Conservation (phyloP, 768 basidiomycete genomes). For the Boletus insuetus region DNA sequence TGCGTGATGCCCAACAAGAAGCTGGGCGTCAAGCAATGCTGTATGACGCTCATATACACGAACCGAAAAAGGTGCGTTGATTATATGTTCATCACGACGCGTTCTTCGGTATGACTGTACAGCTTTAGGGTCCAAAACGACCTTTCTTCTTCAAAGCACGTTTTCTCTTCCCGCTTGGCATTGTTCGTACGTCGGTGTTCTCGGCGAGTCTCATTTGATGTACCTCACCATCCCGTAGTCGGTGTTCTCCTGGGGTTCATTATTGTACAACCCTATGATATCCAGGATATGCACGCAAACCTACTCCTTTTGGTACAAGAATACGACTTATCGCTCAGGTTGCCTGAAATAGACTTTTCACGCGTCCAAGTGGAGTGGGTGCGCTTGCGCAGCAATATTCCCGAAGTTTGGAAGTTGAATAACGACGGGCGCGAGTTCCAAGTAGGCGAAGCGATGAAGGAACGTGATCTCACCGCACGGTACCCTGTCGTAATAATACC, state of each 20-base stretch:
- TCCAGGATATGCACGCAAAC: conserved; percentile 67
- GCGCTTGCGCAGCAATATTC: conserved; percentile 62
- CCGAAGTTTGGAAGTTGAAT: conserved; percentile 80
- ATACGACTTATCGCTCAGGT: conserved; percentile 62
- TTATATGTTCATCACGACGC: too few species aligned
- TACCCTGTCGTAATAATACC: conserved; percentile 86
- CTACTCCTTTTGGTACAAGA: conserved; percentile 64
- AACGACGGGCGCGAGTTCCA: conserved; percentile 79
- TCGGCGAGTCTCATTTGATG: not conserved
- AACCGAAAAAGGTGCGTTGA: conserved; percentile 20
- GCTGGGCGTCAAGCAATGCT: conserved; percentile 21
- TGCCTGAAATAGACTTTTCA: conserved; percentile 66
- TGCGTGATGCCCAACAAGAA: conserved; percentile 21
- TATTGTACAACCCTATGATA: conserved; percentile 63
- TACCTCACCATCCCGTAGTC: conserved; percentile 39
- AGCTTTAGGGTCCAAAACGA: conserved; percentile 13
- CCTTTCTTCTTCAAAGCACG: conserved; percentile 33
- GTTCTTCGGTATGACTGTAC: not conserved
- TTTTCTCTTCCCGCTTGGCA: conserved; percentile 71
- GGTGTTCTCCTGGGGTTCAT: conserved; percentile 62
- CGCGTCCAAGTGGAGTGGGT: conserved; percentile 72
- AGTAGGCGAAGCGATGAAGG: conserved; percentile 67
- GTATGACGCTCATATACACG: conserved; percentile 26
- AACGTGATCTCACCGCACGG: conserved; percentile 61
- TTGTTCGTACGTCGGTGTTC: conserved; percentile 46